These are phyloP conservation scores for Kalaharituber pfeilii DNA, from an alignment of 2,329 filamentous ascomycete genomes.

Conservation along the genomic window DNA sequence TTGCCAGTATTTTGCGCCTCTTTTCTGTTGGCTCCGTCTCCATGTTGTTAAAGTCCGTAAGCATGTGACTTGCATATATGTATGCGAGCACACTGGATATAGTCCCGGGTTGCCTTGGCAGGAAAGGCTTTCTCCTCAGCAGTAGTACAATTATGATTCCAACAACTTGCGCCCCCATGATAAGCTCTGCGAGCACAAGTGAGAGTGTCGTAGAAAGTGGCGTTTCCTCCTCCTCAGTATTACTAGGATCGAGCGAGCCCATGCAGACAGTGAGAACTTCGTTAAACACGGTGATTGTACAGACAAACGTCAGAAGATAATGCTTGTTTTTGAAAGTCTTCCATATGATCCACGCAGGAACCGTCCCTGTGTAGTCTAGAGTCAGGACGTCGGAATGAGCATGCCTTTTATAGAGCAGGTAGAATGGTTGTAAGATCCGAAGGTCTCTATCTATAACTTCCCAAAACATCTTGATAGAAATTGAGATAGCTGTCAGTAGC, in stretches of 20 bases:
- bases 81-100: slow-evolving; percentile 61
- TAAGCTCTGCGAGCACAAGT: slow-evolving; percentile 42
- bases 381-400: slow-evolving; percentile 48
- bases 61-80: slow-evolving; percentile 65
- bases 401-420: slow-evolving; percentile 47
- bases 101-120: slow-evolving; percentile 61
- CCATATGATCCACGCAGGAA: slow-evolving; percentile 47
- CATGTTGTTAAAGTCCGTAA: slow-evolving; percentile 56
- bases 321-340: slow-evolving; percentile 46
- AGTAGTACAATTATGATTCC: slow-evolving; percentile 44
- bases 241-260: slow-evolving; percentile 40
- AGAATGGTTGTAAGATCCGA: slow-evolving; percentile 59
- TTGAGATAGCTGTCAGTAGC: slow-evolving; percentile 47
- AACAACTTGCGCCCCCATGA: slow-evolving; percentile 46
- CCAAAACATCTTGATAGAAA: slow-evolving; percentile 51
- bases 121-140: slow-evolving; percentile 48
- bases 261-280: slow-evolving; percentile 57
- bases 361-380: slow-evolving; percentile 55
- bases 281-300: slow-evolving; percentile 51
- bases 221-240: slow-evolving; percentile 39
- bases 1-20: slow-evolving; percentile 45
- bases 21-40: slow-evolving; percentile 42
- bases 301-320: slow-evolving; percentile 48
- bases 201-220: slow-evolving; percentile 48
- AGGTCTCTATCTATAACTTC: slow-evolving; percentile 50